These are phyloP conservation scores for Entomophthora muscae DNA, from an alignment of 371 early-diverging fungal genomes.

Conservation along the genomic window DNA sequence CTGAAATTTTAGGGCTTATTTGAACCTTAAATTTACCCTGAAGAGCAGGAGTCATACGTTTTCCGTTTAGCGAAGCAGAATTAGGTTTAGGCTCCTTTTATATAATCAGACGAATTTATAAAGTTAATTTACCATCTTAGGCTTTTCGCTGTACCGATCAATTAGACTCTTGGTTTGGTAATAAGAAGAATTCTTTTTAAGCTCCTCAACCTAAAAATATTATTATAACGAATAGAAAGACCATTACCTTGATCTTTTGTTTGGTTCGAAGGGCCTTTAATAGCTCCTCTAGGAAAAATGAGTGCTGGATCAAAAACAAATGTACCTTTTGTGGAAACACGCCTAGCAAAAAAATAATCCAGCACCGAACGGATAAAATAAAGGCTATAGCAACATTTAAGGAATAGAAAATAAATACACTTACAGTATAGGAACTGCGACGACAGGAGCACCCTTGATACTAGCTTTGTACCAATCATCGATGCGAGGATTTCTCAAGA, in stretches of 20 bases:
- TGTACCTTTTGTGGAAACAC: background rate
- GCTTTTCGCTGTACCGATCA: conserved; percentile 59
- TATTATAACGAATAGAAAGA: background rate
- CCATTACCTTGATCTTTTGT: conserved; percentile 3
- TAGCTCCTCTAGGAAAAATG: background rate
- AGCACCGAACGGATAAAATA: background rate
- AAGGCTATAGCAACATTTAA: background rate
- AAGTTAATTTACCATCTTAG: conserved; percentile 5
- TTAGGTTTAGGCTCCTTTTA: too few relatives aligned
- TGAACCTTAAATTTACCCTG: too few relatives aligned
- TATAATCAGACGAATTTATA: too few relatives aligned
- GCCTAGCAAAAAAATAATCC: background rate
- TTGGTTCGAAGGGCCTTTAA: background rate
- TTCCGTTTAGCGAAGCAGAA: too few relatives aligned
- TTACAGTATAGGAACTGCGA: conserved; percentile 3
- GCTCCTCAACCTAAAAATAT: conserved; percentile 43
- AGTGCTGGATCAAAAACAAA: background rate
- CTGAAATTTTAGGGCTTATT: too few relatives aligned
- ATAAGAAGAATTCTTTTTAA: conserved; percentile 76
- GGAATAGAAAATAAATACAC: background rate
- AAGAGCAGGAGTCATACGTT: too few relatives aligned
- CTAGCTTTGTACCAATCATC: background rate
- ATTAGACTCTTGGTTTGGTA: conserved; percentile 75
- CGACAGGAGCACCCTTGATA: background rate
- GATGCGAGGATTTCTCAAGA: background rate